Percentiles rank a stretch among this genome's conserved stretches.
Conservation (phyloP, 2,329 filamentous ascomycete species). For the Xylariaceae sp. region DNA sequence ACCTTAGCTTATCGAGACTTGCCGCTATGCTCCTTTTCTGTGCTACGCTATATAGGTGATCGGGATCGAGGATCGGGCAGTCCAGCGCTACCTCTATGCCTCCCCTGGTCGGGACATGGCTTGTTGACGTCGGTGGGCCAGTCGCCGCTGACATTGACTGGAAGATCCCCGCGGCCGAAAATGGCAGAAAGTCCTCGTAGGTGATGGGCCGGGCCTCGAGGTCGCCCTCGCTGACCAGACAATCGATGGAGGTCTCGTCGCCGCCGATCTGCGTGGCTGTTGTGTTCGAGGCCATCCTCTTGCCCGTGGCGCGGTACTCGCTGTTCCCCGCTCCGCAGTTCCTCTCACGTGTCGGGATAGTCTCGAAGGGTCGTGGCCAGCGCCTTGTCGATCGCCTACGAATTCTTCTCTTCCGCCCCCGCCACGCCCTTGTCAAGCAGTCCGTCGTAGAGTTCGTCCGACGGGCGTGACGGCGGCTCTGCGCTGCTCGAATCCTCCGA, state of each 20-base stretch:
- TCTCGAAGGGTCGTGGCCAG: slow-evolving; percentile 22
- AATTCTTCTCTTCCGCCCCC: slow-evolving; percentile 8
- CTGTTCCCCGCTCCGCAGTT: too few relatives aligned
- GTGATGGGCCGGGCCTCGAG: slow-evolving; percentile 36
- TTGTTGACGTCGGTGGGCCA: neutral
- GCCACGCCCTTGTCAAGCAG: slow-evolving; percentile 28
- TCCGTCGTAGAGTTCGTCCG: slow-evolving; percentile 39
- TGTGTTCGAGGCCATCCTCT: too few relatives aligned
- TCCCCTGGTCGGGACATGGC: neutral
- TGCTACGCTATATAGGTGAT: neutral
- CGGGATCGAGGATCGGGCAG: neutral
- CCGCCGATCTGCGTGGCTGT: slow-evolving; percentile 1
- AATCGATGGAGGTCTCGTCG: slow-evolving; percentile 15
- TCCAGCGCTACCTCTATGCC: neutral
- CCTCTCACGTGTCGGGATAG: slow-evolving; percentile 31
- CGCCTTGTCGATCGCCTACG: slow-evolving; percentile 1
- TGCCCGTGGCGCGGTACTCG: too few relatives aligned
- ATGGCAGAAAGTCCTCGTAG: slow-evolving; percentile 47
- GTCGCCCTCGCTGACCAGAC: slow-evolving; percentile 24
- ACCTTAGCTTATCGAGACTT: too few relatives aligned
- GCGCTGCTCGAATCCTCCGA: slow-evolving; percentile 46
- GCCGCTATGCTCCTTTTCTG: neutral
- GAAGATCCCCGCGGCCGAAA: slow-evolving; percentile 46
- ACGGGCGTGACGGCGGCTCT: slow-evolving; percentile 40
- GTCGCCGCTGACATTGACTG: slow-evolving; percentile 7